Percentiles rank a stretch among this genome's conserved stretches.
phyloP scores from a whole-genome alignment of 148 eudicot species.

The Silene conica region DNA sequence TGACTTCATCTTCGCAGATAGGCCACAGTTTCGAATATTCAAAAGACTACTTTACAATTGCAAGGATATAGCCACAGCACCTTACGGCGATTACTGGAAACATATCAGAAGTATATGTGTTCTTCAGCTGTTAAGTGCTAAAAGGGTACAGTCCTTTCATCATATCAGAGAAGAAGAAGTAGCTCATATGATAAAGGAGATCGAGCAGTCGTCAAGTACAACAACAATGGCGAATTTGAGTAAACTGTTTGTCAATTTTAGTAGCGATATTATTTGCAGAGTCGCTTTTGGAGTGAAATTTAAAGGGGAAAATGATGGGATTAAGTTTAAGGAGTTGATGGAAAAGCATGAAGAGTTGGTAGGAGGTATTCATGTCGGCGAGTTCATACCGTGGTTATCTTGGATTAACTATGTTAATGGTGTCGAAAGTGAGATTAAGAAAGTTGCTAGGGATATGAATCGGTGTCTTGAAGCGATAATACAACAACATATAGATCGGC shows the following conservation, averaged over 20 bases:
- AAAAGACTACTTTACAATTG: slow-evolving; percentile 15
- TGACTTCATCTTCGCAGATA: slow-evolving; percentile 20
- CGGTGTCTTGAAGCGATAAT: slow-evolving; percentile 26
- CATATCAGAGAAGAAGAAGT: slow-evolving; percentile 28
- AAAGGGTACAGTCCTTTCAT: slow-evolving; percentile 24
- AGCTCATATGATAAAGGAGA: slow-evolving; percentile 4
- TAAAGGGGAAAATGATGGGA: slow-evolving; percentile 20
- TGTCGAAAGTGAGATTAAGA: slow-evolving; percentile 17
- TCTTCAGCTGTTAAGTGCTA: slow-evolving; percentile 22
- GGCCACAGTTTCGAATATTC: slow-evolving; percentile 20
- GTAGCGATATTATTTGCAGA: slow-evolving; percentile 27
- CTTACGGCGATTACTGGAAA: slow-evolving; percentile 32
- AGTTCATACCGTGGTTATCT: slow-evolving; percentile 35
- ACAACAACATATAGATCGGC: slow-evolving; percentile 9
- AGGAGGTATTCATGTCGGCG: slow-evolving; percentile 27
- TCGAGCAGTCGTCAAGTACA: slow-evolving; percentile 8
- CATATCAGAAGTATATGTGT: slow-evolving; percentile 30
- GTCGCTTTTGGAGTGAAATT: slow-evolving; percentile 35
- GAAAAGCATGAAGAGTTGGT: slow-evolving; percentile 25
- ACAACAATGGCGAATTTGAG: slow-evolving; percentile 22
- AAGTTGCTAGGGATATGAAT: slow-evolving; percentile 24
- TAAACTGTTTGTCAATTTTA: slow-evolving; percentile 16
- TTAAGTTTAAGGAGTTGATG: slow-evolving; percentile 26
- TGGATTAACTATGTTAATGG: slow-evolving; percentile 33
- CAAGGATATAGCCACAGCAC: slow-evolving; percentile 20